Base-by-base conservation (phyloP, 352 stramenopile genomes). In the Phytophthora macrochlamydospora region DNA sequence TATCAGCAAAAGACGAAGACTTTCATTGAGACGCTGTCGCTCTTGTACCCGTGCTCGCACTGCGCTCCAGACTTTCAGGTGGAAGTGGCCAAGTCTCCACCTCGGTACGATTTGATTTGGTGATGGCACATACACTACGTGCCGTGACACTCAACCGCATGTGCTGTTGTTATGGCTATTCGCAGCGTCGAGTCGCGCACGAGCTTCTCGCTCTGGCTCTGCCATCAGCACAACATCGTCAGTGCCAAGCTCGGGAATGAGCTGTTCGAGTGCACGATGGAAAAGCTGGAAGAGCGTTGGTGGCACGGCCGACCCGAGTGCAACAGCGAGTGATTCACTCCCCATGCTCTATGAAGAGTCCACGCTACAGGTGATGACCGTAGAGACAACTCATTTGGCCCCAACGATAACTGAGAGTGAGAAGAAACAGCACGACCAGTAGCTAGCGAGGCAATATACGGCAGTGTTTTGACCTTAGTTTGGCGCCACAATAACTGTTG, bases 231-330 rank as follows among this genome's bases (percentile, higher is more conserved):
- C 80, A 98, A 98, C 75, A 59, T 89, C 31, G 94, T 98, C 24
- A 98, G 98, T 76, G 79, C 94, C 73, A 98, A 98, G 69, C 78
- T 99, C 42, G 86, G 89, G 50, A 98, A 98, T 69, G 74, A 83
- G 6, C 40, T 87, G 4, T 98, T 98, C 78, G 56, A 89, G 44
- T 99, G 96, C 73, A 85, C 81, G 50, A 90, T 98, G 52, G 71
- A 91, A 33, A 91, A 83, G 46, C 78, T 99, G 18, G 88, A 98
- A 66, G 83, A 97, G 69, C 82, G 95, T 46, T 99, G 96, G 96
- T 78, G 83, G 51, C 97, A 89, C 37, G 96, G 93, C n/a, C 80
- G 62, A 6, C 62, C 86, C 4, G 81, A 62, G 24, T 96, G 87
- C 68, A 94, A 83, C 83, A 75, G 73, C 51, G 67, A 24, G 18